These are phyloP conservation scores for Monilinia laxa DNA, from an alignment of 2,329 filamentous ascomycete genomes.

Conservation along the genomic window DNA sequence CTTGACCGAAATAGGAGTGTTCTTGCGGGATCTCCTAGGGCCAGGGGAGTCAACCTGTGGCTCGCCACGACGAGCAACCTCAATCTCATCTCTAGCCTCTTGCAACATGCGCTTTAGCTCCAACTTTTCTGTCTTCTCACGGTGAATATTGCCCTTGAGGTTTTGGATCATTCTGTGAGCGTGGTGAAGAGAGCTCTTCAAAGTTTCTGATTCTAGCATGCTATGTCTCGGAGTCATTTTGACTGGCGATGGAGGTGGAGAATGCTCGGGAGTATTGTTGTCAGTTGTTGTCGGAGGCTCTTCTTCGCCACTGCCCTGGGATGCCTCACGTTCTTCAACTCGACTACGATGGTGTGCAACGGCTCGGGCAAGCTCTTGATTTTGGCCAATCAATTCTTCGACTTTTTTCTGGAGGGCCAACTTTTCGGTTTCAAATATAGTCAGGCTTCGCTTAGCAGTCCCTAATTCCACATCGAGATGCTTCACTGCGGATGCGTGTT, in stretches of 20 bases:
- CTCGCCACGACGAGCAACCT: slow-evolving; percentile 57
- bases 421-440: slow-evolving; percentile 75
- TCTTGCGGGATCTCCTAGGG: slow-evolving; percentile 62
- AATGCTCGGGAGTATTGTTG: slow-evolving; percentile 79
- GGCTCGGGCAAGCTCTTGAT: slow-evolving; percentile 84
- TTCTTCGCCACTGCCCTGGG: slow-evolving; percentile 59
- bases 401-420: slow-evolving; percentile 78
- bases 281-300: slow-evolving; percentile 65
- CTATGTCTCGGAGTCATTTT: slow-evolving; percentile 90
- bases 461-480: slow-evolving; percentile 88
- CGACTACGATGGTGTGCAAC: slow-evolving; percentile 72
- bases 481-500: slow-evolving; percentile 73
- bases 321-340: slow-evolving; percentile 61
- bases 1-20: slow-evolving; percentile 69
- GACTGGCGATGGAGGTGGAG: slow-evolving; percentile 83
- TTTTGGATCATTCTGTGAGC: slow-evolving; percentile 97
- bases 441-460: slow-evolving; percentile 75
- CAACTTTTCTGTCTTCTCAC: slow-evolving; percentile 97
- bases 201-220: slow-evolving; percentile 89
- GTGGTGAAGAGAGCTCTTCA: slow-evolving; percentile 91
- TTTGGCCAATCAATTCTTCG: slow-evolving; percentile 83
- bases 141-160: slow-evolving; percentile 89
- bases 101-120: slow-evolving; percentile 94
- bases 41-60: slow-evolving; percentile 44
- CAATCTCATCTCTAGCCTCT: slow-evolving; percentile 89